phyloP scores from a whole-genome alignment of 805 yeast species.

The Suhomyces canberraensis region DNA sequence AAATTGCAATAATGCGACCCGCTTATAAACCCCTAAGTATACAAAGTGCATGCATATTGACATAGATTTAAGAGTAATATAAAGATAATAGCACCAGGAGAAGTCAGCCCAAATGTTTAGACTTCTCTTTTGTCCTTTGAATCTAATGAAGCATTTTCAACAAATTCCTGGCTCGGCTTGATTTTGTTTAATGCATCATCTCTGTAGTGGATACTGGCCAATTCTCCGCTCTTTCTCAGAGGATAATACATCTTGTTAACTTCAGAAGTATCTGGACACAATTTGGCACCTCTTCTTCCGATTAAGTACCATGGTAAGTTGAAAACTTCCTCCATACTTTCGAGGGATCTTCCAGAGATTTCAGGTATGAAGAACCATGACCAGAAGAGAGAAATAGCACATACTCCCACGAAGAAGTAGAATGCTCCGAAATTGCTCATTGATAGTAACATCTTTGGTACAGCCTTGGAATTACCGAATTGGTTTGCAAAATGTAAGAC shows the following conservation, averaged over 20 bases:
- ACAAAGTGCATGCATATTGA: too few relatives aligned
- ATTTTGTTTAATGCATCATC: background rate
- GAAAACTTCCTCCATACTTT: slow-evolving; percentile 51
- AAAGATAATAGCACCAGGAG: too few relatives aligned
- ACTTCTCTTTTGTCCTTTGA: slow-evolving; percentile 1
- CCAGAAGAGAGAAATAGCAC: slow-evolving; percentile 41
- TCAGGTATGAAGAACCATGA: slow-evolving; percentile 52
- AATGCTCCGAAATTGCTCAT: slow-evolving; percentile 50
- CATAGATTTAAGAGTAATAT: too few relatives aligned
- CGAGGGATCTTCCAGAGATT: slow-evolving; percentile 49
- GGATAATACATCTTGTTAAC: slow-evolving; percentile 28
- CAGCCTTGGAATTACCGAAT: slow-evolving; percentile 54
- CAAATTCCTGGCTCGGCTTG: slow-evolving; percentile 1
- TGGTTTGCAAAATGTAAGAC: slow-evolving; percentile 55
- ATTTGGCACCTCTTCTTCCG: slow-evolving; percentile 51
- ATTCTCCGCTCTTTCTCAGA: slow-evolving; percentile 2
- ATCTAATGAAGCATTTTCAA: slow-evolving; percentile 4
- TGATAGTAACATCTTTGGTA: slow-evolving; percentile 48
- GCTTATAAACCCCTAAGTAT: too few relatives aligned
- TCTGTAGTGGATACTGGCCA: background rate
- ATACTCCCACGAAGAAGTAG: slow-evolving; percentile 47
- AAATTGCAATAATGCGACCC: too few relatives aligned
- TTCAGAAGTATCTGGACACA: slow-evolving; percentile 51
- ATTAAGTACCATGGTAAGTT: slow-evolving; percentile 55
- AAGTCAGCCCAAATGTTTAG: too few relatives aligned